Conservation (phyloP, 768 basidiomycete species). For the Neoboletus magnificus region DNA sequence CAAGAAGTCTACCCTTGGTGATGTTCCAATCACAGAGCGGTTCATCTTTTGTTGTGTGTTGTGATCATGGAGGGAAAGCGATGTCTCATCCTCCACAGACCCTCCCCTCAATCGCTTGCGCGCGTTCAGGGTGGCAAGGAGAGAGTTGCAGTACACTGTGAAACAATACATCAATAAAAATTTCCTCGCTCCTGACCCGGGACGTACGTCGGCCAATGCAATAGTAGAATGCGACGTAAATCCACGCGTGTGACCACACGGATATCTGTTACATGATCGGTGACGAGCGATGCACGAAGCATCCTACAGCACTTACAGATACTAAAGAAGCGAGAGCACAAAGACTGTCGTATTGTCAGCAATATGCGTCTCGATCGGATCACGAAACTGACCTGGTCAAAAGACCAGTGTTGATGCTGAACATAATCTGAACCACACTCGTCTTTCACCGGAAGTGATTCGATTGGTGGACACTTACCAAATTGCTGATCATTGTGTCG, state of each 20-base stretch:
- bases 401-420: constrained; percentile 44
- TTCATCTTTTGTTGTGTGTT: constrained; percentile 4
- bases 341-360: constrained; percentile 29
- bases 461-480: constrained; percentile 22
- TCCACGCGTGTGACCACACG: constrained; percentile 44
- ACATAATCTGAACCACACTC: constrained; percentile 41
- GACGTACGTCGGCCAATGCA: constrained; percentile 55
- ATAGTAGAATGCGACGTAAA: constrained; percentile 61
- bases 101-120: constrained; percentile 42
- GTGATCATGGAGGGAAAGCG: constrained; percentile 14
- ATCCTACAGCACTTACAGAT: constrained; percentile 32
- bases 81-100: constrained; percentile 4
- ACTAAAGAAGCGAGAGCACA: constrained; percentile 56
- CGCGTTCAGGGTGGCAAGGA: constrained; percentile 59
- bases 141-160: constrained; percentile 56
- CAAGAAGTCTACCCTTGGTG: constrained; percentile 4
- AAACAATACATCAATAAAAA: neutral
- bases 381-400: constrained; percentile 28
- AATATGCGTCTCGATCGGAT: neutral
- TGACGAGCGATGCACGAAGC: neutral
- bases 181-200: neutral
- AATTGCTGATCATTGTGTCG: constrained; percentile 49
- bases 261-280: constrained; percentile 37
- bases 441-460: neutral
- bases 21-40: neutral